Evolutionary conservation across 257 asterid genomes (phyloP), one percentile per base, ranked within the genome.

Genomic region (Forsythia suspensa): DNA sequence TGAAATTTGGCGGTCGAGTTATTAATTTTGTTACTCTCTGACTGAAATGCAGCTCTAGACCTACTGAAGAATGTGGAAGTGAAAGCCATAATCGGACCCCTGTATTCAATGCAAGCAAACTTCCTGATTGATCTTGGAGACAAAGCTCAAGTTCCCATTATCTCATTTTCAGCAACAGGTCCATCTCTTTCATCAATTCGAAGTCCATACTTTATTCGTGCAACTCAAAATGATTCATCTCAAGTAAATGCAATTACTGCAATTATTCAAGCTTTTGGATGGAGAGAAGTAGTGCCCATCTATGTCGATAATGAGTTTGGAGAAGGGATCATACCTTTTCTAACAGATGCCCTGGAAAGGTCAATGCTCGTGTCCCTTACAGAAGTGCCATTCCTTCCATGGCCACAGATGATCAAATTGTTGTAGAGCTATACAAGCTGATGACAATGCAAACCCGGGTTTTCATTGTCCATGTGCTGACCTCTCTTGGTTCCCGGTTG

Each of bases 111-210:
- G 77, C 89, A 90, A 76, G 84, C 95, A 18, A 77, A 78, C n/a
- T 87, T 90, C 72, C 5, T 86, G n/a, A 87, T 89, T 16, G 52
- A 69, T 34, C 91, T 92, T 0, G 94, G 96, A 43, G 76, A 82
- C 10, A 89, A 85, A 77, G 81, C 91, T 75, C 87, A 76, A 8
- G 95, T 90, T 0, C 97, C 92, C 0, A 57, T 92, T 15, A 83
- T 92, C 51, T 85, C 97, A 0, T 90, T 86, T 38, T 79, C 96
- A 0, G 92, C 92, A 71, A 84, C 94, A n/a, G 88, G 92, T 44
- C 92, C 91, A 0, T 85, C 86, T 21, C 87, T 88, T 1, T 13
- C 86, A 4, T 77, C 90, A 2, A 67, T 72, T 0, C 83, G 80
- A 11, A 85, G 84, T 48, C 88, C 85, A 52, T 87, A 85, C 51